These are phyloP conservation scores for Taphrina wiesneri DNA, from an alignment of 1,139 yeast species.

Conservation along the genomic window DNA sequence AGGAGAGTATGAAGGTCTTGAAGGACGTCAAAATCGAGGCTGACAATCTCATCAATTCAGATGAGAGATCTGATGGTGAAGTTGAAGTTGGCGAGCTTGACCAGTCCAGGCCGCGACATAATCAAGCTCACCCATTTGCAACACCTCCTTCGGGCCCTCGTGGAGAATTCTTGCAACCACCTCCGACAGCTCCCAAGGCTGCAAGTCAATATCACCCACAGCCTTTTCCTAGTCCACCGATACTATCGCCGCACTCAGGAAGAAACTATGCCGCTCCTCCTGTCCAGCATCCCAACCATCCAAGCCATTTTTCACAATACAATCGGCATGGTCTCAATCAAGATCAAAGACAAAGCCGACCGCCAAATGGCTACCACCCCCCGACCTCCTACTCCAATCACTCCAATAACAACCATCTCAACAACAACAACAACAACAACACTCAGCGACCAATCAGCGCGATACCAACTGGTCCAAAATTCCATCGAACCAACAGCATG, in stretches of 20 bases:
- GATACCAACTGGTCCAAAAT: conserved; percentile 19
- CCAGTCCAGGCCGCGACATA: not conserved
- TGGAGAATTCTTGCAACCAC: conserved; percentile 12
- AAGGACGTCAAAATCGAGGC: not conserved
- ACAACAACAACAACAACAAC: not conserved
- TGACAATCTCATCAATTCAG: not conserved
- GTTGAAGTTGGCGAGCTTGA: conserved; percentile 9
- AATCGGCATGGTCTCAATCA: not conserved
- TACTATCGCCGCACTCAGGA: not conserved
- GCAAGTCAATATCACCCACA: not conserved
- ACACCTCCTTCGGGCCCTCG: not conserved
- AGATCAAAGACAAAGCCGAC: conserved; percentile 5
- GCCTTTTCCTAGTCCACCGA: not conserved
- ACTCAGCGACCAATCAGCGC: not conserved
- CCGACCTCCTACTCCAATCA: not conserved
- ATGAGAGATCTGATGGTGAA: conserved; percentile 16
- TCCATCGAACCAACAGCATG: not conserved
- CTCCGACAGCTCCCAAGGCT: conserved; percentile 18
- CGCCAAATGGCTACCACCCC: conserved; percentile 3
- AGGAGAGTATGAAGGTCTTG: not conserved
- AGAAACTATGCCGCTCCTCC: not conserved
- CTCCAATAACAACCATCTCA: not conserved
- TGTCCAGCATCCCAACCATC: not conserved
- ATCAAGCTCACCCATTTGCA: not conserved
- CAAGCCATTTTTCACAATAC: not conserved